These are phyloP conservation scores for Trapa incisa DNA, from an alignment of 345 rosid species.

Conservation along the genomic window DNA sequence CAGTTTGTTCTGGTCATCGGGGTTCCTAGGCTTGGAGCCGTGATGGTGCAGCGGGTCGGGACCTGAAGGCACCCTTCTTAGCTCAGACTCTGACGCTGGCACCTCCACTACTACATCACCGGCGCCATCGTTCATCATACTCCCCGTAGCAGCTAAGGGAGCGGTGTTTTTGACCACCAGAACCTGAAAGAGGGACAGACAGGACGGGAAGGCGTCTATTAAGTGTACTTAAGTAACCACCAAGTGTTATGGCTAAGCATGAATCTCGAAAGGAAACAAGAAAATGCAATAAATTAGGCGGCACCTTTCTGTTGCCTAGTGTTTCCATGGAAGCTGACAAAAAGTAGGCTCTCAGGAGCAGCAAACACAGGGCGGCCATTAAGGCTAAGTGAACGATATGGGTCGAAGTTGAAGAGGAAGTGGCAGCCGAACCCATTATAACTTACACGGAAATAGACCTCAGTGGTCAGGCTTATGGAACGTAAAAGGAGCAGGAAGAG, in stretches of 20 bases:
- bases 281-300: neutral
- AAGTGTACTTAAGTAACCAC: no score
- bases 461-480: neutral
- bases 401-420: neutral
- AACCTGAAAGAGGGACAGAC: neutral
- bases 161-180: neutral
- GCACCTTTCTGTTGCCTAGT: conserved; percentile 6
- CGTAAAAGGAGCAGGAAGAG: neutral
- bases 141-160: neutral
- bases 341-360: neutral
- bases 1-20: neutral
- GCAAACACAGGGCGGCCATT: neutral
- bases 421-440: neutral
- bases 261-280: no score
- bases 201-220: no score
- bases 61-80: conserved; percentile 66
- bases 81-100: conserved; percentile 15
- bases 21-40: conserved; percentile 43
- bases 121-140: neutral
- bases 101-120: conserved; percentile 1
- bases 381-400: neutral
- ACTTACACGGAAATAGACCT: neutral
- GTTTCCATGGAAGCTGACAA: neutral
- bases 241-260: no score
- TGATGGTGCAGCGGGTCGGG: conserved; percentile 85